Conservation (phyloP, 805 yeast species). For the Priceomyces medius region DNA sequence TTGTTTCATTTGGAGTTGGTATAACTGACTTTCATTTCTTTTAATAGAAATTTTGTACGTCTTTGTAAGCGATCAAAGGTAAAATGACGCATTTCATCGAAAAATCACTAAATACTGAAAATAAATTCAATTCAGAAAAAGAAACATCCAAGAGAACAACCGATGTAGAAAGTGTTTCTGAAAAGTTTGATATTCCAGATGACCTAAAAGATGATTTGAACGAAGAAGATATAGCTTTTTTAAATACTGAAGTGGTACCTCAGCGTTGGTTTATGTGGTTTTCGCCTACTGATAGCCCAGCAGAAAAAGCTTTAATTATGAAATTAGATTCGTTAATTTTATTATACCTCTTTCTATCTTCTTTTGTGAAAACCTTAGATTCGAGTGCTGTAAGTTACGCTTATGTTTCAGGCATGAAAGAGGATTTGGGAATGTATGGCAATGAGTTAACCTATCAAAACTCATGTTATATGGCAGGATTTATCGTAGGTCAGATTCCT, state of each 20-base stretch:
- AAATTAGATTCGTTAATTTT: conserved; percentile 24
- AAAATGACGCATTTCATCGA: not conserved
- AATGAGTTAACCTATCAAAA: conserved; percentile 45
- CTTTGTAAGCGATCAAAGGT: no score
- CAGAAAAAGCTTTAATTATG: conserved; percentile 23
- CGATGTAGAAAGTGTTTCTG: not conserved
- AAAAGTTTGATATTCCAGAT: conserved; percentile 1
- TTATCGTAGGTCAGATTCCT: conserved; percentile 27
- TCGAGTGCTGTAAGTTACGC: conserved; percentile 39
- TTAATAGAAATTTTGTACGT: not conserved
- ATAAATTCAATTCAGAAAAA: not conserved
- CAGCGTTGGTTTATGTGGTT: conserved; percentile 31
- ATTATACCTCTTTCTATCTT: conserved; percentile 14
- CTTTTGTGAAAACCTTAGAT: conserved; percentile 11
- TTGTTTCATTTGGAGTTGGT: not conserved
- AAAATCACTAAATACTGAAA: not conserved
- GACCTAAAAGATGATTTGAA: conserved; percentile 8
- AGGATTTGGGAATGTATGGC: conserved; percentile 55
- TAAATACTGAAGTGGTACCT: conserved; percentile 9
- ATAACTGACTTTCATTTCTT: not conserved
- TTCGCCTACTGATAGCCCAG: conserved; percentile 24
- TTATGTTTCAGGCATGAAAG: conserved; percentile 62
- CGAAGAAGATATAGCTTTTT: conserved; percentile 12
- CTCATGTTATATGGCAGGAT: conserved; percentile 21
- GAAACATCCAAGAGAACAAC: not conserved